A percentile compares a stretch with the other conserved stretches of the same genome.
Conservation (phyloP, 225 moss, liverwort and hornwort genomes). For the Rhytidiadelphus loreus region DNA sequence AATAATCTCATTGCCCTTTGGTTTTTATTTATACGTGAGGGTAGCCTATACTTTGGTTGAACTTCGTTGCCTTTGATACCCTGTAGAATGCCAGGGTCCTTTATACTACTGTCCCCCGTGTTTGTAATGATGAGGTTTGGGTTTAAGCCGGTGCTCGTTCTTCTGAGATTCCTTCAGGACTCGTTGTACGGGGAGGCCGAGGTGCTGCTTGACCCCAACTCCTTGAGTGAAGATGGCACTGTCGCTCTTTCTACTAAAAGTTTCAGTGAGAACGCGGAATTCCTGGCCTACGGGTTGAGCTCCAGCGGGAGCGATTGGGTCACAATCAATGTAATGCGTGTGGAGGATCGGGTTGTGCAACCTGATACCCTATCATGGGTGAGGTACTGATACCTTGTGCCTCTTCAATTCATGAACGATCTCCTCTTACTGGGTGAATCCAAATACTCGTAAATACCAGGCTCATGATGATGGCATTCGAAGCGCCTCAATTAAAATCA, state of each 20-base stretch:
- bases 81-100: not conserved
- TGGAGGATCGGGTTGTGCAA: slow-evolving; percentile 45
- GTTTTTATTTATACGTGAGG: not conserved
- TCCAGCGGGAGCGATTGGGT: slow-evolving; percentile 91
- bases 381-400: slow-evolving; percentile 31
- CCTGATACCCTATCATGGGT: slow-evolving; percentile 79
- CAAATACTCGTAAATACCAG: not conserved
- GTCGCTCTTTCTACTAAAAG: slow-evolving; percentile 51
- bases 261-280: slow-evolving; percentile 53
- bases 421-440: not conserved
- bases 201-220: slow-evolving; percentile 81
- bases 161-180: slow-evolving; percentile 7
- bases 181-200: slow-evolving; percentile 41
- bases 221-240: slow-evolving; percentile 78
- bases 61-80: not conserved
- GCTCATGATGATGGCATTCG: not conserved
- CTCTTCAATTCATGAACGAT: slow-evolving; percentile 2
- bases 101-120: not conserved
- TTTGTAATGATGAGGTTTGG: not conserved
- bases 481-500: not conserved
- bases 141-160: not conserved
- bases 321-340: slow-evolving; percentile 62
- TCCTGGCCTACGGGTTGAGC: slow-evolving; percentile 72
- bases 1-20: not conserved
- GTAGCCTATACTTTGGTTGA: not conserved